phyloP scores from a whole-genome alignment of 768 basidiomycete genomes.

The Tricholoma terreum region DNA sequence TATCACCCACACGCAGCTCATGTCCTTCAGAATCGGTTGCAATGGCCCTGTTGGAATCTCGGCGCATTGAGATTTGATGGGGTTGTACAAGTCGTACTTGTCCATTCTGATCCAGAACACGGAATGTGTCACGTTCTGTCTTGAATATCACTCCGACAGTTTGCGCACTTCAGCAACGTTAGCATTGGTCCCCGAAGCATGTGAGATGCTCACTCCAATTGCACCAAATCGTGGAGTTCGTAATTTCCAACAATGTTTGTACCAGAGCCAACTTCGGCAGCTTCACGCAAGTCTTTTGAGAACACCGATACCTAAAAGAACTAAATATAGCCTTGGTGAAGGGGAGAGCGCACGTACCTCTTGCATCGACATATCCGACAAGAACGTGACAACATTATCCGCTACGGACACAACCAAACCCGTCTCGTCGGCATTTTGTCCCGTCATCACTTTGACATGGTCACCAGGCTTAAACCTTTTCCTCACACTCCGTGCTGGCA shows the following conservation, averaged over 20 bases:
- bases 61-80: conserved; percentile 91
- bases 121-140: conserved; percentile 93
- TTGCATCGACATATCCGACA: conserved; percentile 96
- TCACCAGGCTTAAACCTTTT: conserved; percentile 97
- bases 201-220: conserved; percentile 75
- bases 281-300: conserved; percentile 94
- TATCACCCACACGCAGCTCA: conserved; percentile 83
- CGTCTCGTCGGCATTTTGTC: conserved; percentile 92
- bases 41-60: conserved; percentile 76
- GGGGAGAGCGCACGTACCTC: conserved; percentile 55
- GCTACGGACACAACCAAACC: conserved; percentile 92
- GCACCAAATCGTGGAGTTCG: conserved; percentile 94
- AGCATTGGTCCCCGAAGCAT: conserved; percentile 4
- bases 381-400: conserved; percentile 89
- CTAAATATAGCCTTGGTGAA: not conserved
- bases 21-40: conserved; percentile 89
- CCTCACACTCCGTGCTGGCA: conserved; percentile 84
- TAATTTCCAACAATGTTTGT: conserved; percentile 90
- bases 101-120: conserved; percentile 92
- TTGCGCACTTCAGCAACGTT: conserved; percentile 55
- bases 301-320: conserved; percentile 83
- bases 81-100: conserved; percentile 87
- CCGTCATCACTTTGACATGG: conserved; percentile 97
- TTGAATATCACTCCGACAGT: conserved; percentile 98
- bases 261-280: conserved; percentile 93